These are phyloP conservation scores for Mycosphaerelloides madeirae DNA, from an alignment of 2,329 filamentous ascomycete species.

Conservation along the genomic window DNA sequence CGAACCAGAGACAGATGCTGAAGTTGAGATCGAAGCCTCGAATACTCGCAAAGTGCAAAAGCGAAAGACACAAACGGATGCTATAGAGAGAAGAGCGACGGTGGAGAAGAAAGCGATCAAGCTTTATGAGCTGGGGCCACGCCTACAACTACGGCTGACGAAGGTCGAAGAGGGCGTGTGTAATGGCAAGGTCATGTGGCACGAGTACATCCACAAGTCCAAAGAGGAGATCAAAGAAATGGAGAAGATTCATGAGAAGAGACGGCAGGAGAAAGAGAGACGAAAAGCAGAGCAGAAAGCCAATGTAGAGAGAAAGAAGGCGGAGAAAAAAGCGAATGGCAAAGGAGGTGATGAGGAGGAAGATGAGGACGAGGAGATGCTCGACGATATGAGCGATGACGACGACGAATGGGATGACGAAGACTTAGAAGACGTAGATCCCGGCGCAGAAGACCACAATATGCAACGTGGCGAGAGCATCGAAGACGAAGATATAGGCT, in stretches of 20 bases:
- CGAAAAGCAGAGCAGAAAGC: constrained; percentile 78
- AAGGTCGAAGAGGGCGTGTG: constrained; percentile 96
- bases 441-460: constrained; percentile 15
- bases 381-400: constrained; percentile 42
- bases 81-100: constrained; percentile 37
- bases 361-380: constrained; percentile 39
- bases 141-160: constrained; percentile 80
- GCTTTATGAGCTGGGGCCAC: constrained; percentile 83
- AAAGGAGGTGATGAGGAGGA: constrained; percentile 39
- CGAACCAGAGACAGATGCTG: constrained; percentile 88
- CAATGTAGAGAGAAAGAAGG: constrained; percentile 83
- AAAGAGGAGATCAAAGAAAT: constrained; percentile 70
- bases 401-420: constrained; percentile 50
- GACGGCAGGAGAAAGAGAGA: constrained; percentile 73
- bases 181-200: constrained; percentile 91
- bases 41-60: constrained; percentile 60
- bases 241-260: constrained; percentile 77
- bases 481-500: constrained; percentile 8
- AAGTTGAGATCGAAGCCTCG: constrained; percentile 72
- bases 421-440: constrained; percentile 21
- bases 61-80: constrained; percentile 41
- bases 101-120: constrained; percentile 87
- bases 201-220: constrained; percentile 86
- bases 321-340: constrained; percentile 48
- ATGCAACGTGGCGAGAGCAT: constrained; percentile 11